phyloP scores from a whole-genome alignment of 2,329 filamentous ascomycete genomes.

The Apiospora phragmitis region DNA sequence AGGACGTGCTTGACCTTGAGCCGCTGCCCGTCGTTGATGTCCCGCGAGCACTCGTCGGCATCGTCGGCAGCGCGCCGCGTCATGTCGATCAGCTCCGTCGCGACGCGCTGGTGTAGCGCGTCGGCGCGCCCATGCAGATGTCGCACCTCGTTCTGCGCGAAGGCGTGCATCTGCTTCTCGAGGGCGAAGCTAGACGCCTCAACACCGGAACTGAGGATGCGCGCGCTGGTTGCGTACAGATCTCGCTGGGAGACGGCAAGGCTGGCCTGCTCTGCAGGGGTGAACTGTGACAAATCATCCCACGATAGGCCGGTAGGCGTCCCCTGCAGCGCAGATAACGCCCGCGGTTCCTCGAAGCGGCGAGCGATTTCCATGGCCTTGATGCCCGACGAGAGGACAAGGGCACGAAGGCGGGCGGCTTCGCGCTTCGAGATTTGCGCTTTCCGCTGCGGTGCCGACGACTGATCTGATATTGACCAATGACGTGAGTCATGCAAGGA shows the following conservation, averaged over 20 bases:
- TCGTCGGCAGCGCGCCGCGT: conserved; percentile 72
- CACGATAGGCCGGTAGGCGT: conserved; percentile 35
- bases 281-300: conserved; percentile 44
- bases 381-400: conserved; percentile 83
- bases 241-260: conserved; percentile 42
- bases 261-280: conserved; percentile 30
- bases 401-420: conserved; percentile 72
- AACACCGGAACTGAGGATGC: conserved; percentile 50
- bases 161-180: conserved; percentile 59
- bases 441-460: conserved; percentile 33
- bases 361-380: conserved; percentile 81
- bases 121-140: conserved; percentile 52
- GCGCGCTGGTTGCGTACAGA: conserved; percentile 53
- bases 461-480: conserved; percentile 53
- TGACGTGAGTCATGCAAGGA: conserved; percentile 34
- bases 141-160: conserved; percentile 57
- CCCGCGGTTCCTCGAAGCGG: conserved; percentile 54
- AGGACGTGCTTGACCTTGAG: conserved; percentile 78
- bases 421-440: conserved; percentile 66
- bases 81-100: conserved; percentile 55
- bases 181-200: conserved; percentile 52
- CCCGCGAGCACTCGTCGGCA: conserved; percentile 75
- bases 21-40: conserved; percentile 75
- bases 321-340: conserved; percentile 34
- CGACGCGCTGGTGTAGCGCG: conserved; percentile 46